Percentiles rank a stretch among this genome's conserved stretches.
Evolutionary conservation across 306 rosid genomes (phyloP).

Genomic region (Trifolium fragiferum): DNA sequence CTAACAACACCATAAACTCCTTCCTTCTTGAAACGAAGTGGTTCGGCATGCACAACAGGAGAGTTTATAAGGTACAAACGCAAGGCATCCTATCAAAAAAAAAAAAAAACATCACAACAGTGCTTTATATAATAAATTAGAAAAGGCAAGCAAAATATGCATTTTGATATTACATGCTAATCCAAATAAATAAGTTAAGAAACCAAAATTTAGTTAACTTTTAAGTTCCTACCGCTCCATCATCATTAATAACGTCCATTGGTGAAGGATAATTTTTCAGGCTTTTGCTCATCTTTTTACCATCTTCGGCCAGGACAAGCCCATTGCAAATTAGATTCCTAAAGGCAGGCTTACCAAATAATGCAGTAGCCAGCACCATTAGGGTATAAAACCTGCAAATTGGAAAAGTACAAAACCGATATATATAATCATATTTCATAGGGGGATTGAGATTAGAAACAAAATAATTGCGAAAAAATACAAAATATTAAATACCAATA

Average conservation of each 20-base stretch:
- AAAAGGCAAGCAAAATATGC: constrained; percentile 28
- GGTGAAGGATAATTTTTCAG: constrained; percentile 93
- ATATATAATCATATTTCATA: constrained; percentile 22
- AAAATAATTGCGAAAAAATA: too few relatives aligned
- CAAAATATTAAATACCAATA: too few relatives aligned
- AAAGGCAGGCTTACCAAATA: constrained; percentile 93
- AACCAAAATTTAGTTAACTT: background rate
- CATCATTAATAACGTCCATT: constrained; percentile 77
- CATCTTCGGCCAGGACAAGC: constrained; percentile 95
- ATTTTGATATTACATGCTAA: constrained; percentile 27
- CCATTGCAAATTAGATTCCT: constrained; percentile 97
- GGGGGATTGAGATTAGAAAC: background rate
- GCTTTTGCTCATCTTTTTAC: constrained; percentile 98
- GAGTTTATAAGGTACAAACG: constrained; percentile 89
- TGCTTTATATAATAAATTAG: constrained; percentile 5
- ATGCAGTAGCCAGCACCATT: constrained; percentile 91
- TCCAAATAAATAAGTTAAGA: background rate
- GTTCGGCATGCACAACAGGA: constrained; percentile 96
- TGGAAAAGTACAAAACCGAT: constrained; percentile 35
- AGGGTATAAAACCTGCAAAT: constrained; percentile 93
- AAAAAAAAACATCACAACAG: constrained; percentile 28
- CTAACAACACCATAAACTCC: constrained; percentile 99
- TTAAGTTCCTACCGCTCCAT: constrained; percentile 75
- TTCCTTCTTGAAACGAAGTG: constrained; percentile 90
- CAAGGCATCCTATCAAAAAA: constrained; percentile 77